Conservation (phyloP, 1,139 yeast species). For the Suhomyces kunorum region DNA sequence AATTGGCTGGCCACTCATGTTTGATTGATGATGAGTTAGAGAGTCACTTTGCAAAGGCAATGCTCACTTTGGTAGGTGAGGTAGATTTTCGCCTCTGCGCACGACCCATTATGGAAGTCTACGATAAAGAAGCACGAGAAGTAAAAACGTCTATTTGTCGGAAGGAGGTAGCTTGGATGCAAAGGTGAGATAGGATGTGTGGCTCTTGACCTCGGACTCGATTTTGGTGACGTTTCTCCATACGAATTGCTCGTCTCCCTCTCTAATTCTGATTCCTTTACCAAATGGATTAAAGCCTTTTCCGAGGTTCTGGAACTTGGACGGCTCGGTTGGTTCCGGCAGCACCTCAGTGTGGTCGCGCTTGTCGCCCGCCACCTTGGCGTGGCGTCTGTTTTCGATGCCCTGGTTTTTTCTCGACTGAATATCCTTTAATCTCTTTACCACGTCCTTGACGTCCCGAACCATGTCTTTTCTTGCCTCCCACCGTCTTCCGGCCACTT, state of each 20-base stretch:
- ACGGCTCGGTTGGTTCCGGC: conserved; percentile 14
- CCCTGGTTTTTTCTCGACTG: conserved; percentile 76
- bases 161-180: conserved; percentile 50
- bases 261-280: conserved; percentile 72
- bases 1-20: conserved; percentile 53
- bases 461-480: conserved; percentile 92
- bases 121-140: not conserved
- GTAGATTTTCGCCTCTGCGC: conserved; percentile 3
- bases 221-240: conserved; percentile 85
- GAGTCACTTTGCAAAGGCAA: not conserved
- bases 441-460: conserved; percentile 75
- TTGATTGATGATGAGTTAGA: conserved; percentile 10
- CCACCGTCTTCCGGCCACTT: conserved; percentile 82
- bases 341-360: conserved; percentile 21
- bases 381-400: conserved; percentile 55
- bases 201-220: conserved; percentile 86
- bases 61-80: not conserved
- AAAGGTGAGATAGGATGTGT: conserved; percentile 92
- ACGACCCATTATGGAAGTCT: conserved; percentile 5
- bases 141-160: not conserved
- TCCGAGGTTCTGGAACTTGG: conserved; percentile 36
- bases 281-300: conserved; percentile 91
- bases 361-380: conserved; percentile 19
- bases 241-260: conserved; percentile 76
- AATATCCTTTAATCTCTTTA: conserved; percentile 78